Evolutionary conservation across 345 rosid species (phyloP).

Genomic region (Aquilaria yunnanensis): DNA sequence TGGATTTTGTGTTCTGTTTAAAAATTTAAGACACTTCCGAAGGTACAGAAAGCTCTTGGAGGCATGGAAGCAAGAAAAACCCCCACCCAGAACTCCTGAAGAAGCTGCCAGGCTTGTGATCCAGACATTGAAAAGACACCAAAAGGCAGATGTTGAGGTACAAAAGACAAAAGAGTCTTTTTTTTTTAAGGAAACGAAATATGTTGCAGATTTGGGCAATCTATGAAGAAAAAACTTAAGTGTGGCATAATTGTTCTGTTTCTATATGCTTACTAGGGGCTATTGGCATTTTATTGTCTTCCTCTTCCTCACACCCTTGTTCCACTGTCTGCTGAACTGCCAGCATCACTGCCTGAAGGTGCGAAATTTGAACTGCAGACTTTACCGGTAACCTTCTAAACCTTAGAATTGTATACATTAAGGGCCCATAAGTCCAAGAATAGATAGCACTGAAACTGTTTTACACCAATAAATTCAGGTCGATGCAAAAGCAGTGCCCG

Average conservation of each 20-base stretch:
- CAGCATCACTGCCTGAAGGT: slow-evolving; percentile 41
- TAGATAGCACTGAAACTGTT: too few species aligned
- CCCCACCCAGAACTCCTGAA: slow-evolving; percentile 64
- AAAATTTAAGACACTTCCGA: slow-evolving; percentile 15
- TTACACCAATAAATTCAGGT: slow-evolving; percentile 38
- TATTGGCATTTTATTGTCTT: slow-evolving; percentile 79
- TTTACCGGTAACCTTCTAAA: slow-evolving; percentile 47
- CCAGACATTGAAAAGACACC: slow-evolving; percentile 51
- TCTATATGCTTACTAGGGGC: slow-evolving; percentile 33
- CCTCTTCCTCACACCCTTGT: slow-evolving; percentile 42
- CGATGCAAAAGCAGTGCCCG: slow-evolving; percentile 63
- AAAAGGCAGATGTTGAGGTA: slow-evolving; percentile 88
- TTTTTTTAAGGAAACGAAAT: not conserved
- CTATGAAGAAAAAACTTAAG: not conserved
- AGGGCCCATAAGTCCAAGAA: too few species aligned
- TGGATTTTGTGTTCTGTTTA: not conserved
- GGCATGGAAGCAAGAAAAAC: slow-evolving; percentile 75
- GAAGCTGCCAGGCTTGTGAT: slow-evolving; percentile 64
- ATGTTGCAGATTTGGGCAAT: not conserved
- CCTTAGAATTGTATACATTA: not conserved
- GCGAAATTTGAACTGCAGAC: slow-evolving; percentile 54
- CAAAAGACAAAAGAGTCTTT: not conserved
- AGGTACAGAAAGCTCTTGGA: slow-evolving; percentile 80
- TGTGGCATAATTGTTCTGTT: not conserved
- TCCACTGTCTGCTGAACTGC: slow-evolving; percentile 32